Conservation (phyloP, 306 rosid genomes). For the Citrullus amarus region DNA sequence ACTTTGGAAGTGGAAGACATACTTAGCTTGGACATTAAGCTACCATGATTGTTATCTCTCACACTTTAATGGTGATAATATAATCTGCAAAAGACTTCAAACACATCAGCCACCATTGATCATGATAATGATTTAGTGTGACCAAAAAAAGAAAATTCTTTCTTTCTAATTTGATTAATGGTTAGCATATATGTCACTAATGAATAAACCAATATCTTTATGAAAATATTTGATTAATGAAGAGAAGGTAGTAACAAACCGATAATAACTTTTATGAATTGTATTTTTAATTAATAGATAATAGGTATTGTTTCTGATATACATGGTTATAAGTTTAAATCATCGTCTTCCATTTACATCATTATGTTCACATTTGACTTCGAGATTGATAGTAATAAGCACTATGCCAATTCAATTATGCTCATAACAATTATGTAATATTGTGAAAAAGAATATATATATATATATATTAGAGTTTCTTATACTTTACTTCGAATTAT, state of each 20-base stretch:
- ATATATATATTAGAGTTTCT: no score
- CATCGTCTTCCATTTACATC: no score
- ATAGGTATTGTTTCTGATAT: no score
- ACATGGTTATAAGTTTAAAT: no score
- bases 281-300: no score
- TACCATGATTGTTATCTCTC: constrained; percentile 30
- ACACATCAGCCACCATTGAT: not conserved
- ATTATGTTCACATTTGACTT: no score
- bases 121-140: not conserved
- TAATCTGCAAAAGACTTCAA: not conserved
- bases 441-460: no score
- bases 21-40: constrained; percentile 59
- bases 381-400: no score
- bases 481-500: no score
- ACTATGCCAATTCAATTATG: no score
- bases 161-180: not conserved
- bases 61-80: not conserved
- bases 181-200: not conserved
- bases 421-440: no score
- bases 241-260: not conserved
- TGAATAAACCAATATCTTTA: not conserved
- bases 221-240: not conserved
- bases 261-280: no score
- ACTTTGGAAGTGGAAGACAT: constrained; percentile 22
- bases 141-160: not conserved